Percentiles rank a stretch among this genome's conserved stretches.
phyloP scores from a whole-genome alignment of 441 rosid species.

The Adansonia rubrostipa region DNA sequence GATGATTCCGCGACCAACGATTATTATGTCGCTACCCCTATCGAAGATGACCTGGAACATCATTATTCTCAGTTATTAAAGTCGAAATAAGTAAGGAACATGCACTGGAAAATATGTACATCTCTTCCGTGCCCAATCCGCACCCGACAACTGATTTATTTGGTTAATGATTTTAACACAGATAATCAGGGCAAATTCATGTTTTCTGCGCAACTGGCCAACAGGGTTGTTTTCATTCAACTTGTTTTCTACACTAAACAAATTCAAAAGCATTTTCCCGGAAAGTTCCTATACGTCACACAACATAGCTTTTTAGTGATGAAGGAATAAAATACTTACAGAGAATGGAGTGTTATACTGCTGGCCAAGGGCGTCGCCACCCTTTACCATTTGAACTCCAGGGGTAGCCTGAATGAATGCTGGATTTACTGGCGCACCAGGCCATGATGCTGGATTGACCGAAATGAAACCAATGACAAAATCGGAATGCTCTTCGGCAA shows the following conservation, averaged over 20 bases:
- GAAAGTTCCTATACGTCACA: not conserved
- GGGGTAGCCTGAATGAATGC: constrained; percentile 97
- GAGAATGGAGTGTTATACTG: constrained; percentile 93
- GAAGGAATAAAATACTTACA: constrained; percentile 46
- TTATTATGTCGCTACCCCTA: constrained; percentile 91
- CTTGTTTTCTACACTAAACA: not conserved
- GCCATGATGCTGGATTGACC: constrained; percentile 94
- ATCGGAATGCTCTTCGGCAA: constrained; percentile 91
- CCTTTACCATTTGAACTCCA: constrained; percentile 92
- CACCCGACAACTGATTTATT: not conserved
- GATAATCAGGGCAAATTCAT: not conserved
- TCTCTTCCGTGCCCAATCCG: not conserved
- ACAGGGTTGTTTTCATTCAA: not conserved
- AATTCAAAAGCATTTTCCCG: not conserved
- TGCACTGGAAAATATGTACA: not conserved
- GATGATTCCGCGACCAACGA: constrained; percentile 95
- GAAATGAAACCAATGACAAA: constrained; percentile 97
- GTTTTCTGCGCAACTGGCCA: not conserved
- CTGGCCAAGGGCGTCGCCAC: constrained; percentile 91
- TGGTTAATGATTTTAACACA: not conserved
- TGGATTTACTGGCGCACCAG: constrained; percentile 76
- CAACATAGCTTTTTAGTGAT: not conserved
- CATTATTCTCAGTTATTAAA: constrained; percentile 6
- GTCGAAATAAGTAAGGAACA: not conserved
- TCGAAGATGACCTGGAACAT: constrained; percentile 72